Evolutionary conservation across 345 rosid genomes (phyloP), one percentile per base, ranked within the genome.

Genomic region (Xanthoceras sorbifolium): DNA sequence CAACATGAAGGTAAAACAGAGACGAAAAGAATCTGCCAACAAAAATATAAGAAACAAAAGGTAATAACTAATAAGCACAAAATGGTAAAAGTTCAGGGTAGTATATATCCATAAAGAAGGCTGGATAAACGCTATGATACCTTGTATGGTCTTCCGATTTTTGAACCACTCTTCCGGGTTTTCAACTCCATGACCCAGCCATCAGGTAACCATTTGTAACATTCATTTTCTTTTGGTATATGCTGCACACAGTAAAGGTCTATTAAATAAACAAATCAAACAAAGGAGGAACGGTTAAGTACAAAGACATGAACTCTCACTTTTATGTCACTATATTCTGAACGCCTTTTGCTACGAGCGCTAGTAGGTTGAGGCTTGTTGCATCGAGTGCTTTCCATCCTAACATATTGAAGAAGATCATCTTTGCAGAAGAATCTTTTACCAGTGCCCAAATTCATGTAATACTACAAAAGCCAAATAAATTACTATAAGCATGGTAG

Each of bases 371-470:
- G 64, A 34, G 67, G 73, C 34, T 71, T 44, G 31, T 40, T 11
- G 31, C 71, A 64, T 82, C 61, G 79, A 55, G 72, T n/a, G 42
- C 77, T 69, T 71, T 68, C 59, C 73, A 59, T 74, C 68, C 67
- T 48, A 18, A 59, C 25, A 77, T 83, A 71, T 55, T 36, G 81
- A 69, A 89, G 69, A 64, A 91, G 81, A 28, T 84, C 88, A 77
- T 85, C 87, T 85, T 83, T 91, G 29, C 86, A 83, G 36, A 36
- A 84, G 72, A 84, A 86, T 69, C 77, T 87, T 52, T 82, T 75
- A 64, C 90, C 83, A 0, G 89, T 89, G 67, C 55, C 76, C 69
- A 68, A 18, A 69, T 91, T 80, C 34, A 78, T 65, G 67, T 86
- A 91, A 22, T 75, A 82, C 93, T 91, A 69, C 82, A 79, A 76